phyloP scores from a whole-genome alignment of 2,329 filamentous ascomycete genomes.

The Aspergillus pseudoviridinutans region DNA sequence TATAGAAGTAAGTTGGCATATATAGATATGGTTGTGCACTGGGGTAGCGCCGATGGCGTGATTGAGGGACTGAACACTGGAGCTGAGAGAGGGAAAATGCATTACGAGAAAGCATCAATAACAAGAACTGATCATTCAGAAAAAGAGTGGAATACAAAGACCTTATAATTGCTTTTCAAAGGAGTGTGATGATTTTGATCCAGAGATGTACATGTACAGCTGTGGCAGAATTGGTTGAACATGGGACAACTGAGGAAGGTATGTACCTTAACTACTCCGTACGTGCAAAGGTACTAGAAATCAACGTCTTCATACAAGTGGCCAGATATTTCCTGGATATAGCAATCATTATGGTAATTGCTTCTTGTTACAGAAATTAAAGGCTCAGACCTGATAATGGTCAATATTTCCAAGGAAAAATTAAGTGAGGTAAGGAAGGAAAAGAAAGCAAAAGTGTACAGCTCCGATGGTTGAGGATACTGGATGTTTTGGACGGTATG shows the following conservation, averaged over 20 bases:
- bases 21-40: background rate
- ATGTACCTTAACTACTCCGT: background rate
- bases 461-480: too few relatives aligned
- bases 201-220: too few relatives aligned
- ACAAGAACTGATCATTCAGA: background rate
- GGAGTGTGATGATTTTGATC: background rate
- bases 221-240: too few relatives aligned
- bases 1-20: background rate
- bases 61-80: conserved; percentile 3
- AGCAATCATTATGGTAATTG: too few relatives aligned
- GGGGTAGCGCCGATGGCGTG: conserved; percentile 11
- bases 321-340: too few relatives aligned
- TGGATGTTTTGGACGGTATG: too few relatives aligned
- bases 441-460: too few relatives aligned
- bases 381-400: too few relatives aligned
- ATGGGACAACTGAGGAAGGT: too few relatives aligned
- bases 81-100: background rate
- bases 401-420: too few relatives aligned
- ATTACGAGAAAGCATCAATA: background rate
- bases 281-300: background rate
- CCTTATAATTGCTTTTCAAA: background rate
- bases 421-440: too few relatives aligned
- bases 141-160: background rate
- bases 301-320: background rate
- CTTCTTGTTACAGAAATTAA: too few relatives aligned